Base-by-base conservation (phyloP, 106 monocot species). In the Iris macrosiphon region DNA sequence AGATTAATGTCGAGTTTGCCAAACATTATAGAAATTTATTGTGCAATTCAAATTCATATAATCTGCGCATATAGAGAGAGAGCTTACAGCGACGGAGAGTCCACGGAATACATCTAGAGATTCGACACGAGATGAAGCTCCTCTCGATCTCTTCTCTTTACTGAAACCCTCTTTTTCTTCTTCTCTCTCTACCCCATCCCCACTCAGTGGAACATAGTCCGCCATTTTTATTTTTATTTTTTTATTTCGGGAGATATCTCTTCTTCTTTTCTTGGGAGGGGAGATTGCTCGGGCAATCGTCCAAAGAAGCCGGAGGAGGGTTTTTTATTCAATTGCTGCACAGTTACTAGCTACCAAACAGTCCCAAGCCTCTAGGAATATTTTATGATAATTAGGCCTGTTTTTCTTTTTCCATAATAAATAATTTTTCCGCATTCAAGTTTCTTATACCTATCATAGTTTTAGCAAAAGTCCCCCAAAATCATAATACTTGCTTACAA, bases 61-160 rank as follows among this genome's bases (percentile, higher is more conserved):
- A 10, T 19, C 18, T 20, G 4, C 18, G 20, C 2, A 44, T 2
- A 18, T 16, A 26, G 38, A 60, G 55, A 53, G 70, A 53, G 56
- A 71, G 28, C 46, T 43, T 57, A 80, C 80, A 61, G 71, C 75
- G 44, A 80, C 62, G 44, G 75, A 71, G 46, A 80, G 62, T 62
- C 80, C 80, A 0, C 80, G 66, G 40, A 80, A 80, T 19, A 63
- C 71, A 34, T 80, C 80, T 27, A 80, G 75, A 31, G 71, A 80
- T 45, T 52, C 75, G 66, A 80, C 22, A 20, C 79, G 74, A 10
- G 32, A 10, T 35, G 46, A 18, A 19, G 59, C 28, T 11, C 14
- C 37, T 40, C 26, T 45, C 3, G 10, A 2, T 8, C 28, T 47
- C 44, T 16, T n/a, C 35, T 14, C 15, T 19, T 35, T 16, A 32